phyloP scores from a whole-genome alignment of 495 filamentous ascomycete genomes.

The Lasiosphaeriaceae sp. region DNA sequence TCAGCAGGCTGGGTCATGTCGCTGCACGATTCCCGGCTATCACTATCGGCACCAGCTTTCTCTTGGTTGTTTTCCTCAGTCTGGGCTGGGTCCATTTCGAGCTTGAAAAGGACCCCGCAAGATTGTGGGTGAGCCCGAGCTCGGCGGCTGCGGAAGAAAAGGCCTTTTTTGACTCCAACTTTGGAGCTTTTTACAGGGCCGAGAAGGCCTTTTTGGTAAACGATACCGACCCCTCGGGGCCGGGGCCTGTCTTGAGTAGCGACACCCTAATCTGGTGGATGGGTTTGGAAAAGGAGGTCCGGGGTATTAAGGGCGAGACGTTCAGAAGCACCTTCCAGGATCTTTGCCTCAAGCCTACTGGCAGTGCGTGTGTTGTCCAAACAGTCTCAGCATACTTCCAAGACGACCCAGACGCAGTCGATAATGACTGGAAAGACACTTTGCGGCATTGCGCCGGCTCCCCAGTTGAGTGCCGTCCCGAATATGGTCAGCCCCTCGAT shows the following conservation, averaged over 20 bases:
- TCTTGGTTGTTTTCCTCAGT: conserved; percentile 72
- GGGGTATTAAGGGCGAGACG: conserved; percentile 60
- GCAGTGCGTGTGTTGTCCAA: conserved; percentile 86
- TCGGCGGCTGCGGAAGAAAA: conserved; percentile 91
- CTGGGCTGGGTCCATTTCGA: conserved; percentile 82
- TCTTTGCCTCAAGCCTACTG: conserved; percentile 91
- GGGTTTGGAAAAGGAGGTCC: conserved; percentile 74
- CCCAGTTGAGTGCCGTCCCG: conserved; percentile 79
- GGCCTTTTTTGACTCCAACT: conserved; percentile 87
- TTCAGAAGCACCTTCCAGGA: conserved; percentile 67
- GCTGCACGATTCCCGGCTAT: conserved; percentile 80
- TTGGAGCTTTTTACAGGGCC: conserved; percentile 92
- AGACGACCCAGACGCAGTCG: conserved; percentile 53
- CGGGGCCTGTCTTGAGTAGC: conserved; percentile 76
- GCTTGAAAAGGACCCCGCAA: conserved; percentile 83
- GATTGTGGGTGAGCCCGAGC: conserved; percentile 90
- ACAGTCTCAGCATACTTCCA: conserved; percentile 84
- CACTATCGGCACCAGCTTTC: conserved; percentile 67
- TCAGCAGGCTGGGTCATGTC: conserved; percentile 74
- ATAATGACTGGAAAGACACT: conserved; percentile 63
- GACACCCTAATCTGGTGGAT: conserved; percentile 93
- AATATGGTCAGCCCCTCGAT: conserved; percentile 79
- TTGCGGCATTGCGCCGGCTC: conserved; percentile 68
- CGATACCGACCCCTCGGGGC: conserved; percentile 59
- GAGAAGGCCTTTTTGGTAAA: conserved; percentile 94